Evolutionary conservation across 352 stramenopile species (phyloP), one percentile per base, ranked within the genome.

Genomic region (Thraustotheca clavata): DNA sequence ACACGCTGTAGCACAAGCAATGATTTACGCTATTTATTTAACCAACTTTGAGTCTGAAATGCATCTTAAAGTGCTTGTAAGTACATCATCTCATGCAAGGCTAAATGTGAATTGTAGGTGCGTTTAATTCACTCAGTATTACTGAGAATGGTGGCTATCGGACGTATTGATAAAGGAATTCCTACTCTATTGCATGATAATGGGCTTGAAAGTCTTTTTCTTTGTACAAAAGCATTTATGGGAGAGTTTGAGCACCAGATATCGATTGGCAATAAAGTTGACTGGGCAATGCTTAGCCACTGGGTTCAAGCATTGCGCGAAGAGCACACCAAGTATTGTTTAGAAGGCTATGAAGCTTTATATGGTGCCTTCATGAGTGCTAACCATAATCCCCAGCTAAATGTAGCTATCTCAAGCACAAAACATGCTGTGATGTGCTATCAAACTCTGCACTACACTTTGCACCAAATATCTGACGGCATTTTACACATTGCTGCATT

Each of bases 141-240:
- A 0, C 24, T 73, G 18, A 68, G 68, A 11, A 69, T 70, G 4
- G 70, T 67, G 14, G 38, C 72, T 1, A 12, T 71, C n/a, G 70
- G 70, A 24, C 49, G 70, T n/a, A 71, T 76, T 29, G 59, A 73
- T 24, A 73, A 76, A 49, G 68, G 68, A 27, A 54, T 73, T 20
- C 70, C 70, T 0, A 57, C 63, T 14, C 36, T 72, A 2, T 33
- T 76, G 12, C 70, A 73, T 36, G 62, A 76, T 34, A 62, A 55
- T 39, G 62, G 68, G 0, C 52, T 73, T 24, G 33, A 29, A 11
- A 62, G 38, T 49, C 7, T 62, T 2, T 47, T 41, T 20, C 29
- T 62, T 12, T 14, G 16, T 8, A 35, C 38, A n/a, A 69, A 62
- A 27, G 31, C 31, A 14, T 71, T 71, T 54, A 31, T 61, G 31